These are phyloP conservation scores for Nakataea oryzae DNA, from an alignment of 2,329 filamentous ascomycete genomes.

Conservation along the genomic window DNA sequence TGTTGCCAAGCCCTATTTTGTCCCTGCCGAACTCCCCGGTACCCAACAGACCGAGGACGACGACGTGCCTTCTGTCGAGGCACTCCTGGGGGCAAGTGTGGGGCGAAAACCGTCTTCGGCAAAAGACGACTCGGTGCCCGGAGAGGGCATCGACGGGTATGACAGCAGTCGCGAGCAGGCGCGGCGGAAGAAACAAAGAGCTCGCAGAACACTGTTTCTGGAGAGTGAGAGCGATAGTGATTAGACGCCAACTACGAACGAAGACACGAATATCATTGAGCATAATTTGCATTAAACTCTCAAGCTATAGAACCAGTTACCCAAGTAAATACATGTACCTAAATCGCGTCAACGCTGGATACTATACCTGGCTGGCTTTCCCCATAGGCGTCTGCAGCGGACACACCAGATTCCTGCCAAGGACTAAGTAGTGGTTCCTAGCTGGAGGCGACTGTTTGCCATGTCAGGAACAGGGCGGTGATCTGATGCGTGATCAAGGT, in stretches of 20 bases:
- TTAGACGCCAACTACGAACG: neutral
- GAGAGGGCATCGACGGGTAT: neutral
- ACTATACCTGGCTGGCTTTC: neutral
- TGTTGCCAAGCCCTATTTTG: conserved; percentile 1
- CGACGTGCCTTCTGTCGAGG: neutral
- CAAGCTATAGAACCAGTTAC: neutral
- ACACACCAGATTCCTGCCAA: neutral
- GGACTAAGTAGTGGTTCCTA: neutral
- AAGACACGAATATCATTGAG: neutral
- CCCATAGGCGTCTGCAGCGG: no score
- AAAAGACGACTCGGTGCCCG: neutral
- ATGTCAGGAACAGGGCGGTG: neutral
- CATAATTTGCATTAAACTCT: neutral
- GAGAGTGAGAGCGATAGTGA: neutral
- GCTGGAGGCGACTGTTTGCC: neutral
- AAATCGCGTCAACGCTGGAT: no score
- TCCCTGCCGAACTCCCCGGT: neutral
- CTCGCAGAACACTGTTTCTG: neutral
- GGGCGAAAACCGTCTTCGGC: neutral
- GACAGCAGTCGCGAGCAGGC: neutral
- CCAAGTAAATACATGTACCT: neutral
- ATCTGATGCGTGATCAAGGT: neutral
- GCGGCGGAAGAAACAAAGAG: neutral
- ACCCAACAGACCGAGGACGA: conserved; percentile 2
- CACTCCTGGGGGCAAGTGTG: neutral